Conservation (phyloP, 768 basidiomycete genomes). For the Ramaria rubella region DNA sequence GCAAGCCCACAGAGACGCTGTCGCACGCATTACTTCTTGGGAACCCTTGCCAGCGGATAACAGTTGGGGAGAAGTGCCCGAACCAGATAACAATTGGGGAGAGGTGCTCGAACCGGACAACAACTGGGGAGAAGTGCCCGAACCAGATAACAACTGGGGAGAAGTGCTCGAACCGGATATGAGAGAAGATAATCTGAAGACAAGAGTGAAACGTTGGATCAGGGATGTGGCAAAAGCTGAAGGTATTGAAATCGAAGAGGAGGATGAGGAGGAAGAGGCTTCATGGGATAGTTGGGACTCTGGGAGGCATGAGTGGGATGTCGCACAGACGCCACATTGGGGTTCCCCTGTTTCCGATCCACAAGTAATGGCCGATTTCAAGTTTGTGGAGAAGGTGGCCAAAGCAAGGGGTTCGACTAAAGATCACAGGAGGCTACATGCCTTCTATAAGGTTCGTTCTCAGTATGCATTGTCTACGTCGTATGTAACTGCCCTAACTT, state of each 20-base stretch:
- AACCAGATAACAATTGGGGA: too few species aligned
- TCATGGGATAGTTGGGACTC: slow-evolving; percentile 7
- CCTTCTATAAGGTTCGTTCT: slow-evolving; percentile 40
- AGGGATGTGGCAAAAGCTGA: background rate
- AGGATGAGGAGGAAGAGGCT: slow-evolving; percentile 1
- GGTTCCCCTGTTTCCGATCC: too few species aligned
- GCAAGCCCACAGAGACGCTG: background rate
- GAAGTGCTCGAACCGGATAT: background rate
- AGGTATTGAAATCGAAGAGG: slow-evolving; percentile 4
- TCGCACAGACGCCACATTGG: too few species aligned
- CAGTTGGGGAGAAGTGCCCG: too few species aligned
- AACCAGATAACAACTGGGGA: background rate
- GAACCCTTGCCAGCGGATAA: background rate
- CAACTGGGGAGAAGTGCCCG: background rate
- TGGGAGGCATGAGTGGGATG: slow-evolving; percentile 1
- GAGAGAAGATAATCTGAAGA: background rate
- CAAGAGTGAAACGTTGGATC: slow-evolving; percentile 3
- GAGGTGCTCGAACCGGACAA: background rate
- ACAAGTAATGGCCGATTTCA: slow-evolving; percentile 11
- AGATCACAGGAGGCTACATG: slow-evolving; percentile 40
- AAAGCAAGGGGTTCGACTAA: slow-evolving; percentile 32
- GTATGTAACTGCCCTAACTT: background rate
- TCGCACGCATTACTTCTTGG: background rate
- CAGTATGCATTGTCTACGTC: background rate
- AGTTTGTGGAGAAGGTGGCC: slow-evolving; percentile 45